Evolutionary conservation across 345 rosid species (phyloP), one percentile per base, ranked within the genome.

Genomic region (Mallotus nudiflorus): DNA sequence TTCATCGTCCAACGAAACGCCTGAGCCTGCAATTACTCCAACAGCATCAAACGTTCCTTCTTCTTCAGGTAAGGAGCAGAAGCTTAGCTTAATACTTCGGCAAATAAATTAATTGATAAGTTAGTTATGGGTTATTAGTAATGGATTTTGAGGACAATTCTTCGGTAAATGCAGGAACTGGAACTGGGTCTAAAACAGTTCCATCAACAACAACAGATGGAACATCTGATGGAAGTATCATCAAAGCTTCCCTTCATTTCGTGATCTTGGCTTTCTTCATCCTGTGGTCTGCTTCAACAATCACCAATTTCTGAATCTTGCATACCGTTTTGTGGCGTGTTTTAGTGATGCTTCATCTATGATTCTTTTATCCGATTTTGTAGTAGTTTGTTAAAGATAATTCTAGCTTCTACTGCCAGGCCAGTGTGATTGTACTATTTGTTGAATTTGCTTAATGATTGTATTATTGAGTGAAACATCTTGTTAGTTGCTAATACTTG

Each of bases 151-250:
- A 39, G 22, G 28, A 8, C 11, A 28, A 16, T 18, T 42, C 25
- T 25, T 53, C 63, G 53, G 18, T 55, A 67, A 64, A 61, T 77
- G 49, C 73, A 67, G 71, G 69, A 35, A 31, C 40, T 37, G 81
- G 81, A 48, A 59, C 72, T 9, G 83, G 83, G 54, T 82, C 88
- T 22, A 88, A 86, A 73, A 83, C 82, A n/a, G 57, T 73, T 22
- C 86, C 91, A 22, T 67, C 86, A 49, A 42, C 86, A 49, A 42
- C 86, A 45, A 48, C 81, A 22, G 66, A 62, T 9, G 81, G 54
- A 37, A 73, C 88, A 62, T 85, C 88, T 42, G 86, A 73, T 24
- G 87, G 86, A 70, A 72, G 58, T 76, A 52, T 55, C 18, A 31
- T 42, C 56, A 66, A 57, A 62, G 75, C 75, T 59, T 74, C 88